Base-by-base conservation (phyloP, 164 flowering plant species). In the Akebia trifoliata region DNA sequence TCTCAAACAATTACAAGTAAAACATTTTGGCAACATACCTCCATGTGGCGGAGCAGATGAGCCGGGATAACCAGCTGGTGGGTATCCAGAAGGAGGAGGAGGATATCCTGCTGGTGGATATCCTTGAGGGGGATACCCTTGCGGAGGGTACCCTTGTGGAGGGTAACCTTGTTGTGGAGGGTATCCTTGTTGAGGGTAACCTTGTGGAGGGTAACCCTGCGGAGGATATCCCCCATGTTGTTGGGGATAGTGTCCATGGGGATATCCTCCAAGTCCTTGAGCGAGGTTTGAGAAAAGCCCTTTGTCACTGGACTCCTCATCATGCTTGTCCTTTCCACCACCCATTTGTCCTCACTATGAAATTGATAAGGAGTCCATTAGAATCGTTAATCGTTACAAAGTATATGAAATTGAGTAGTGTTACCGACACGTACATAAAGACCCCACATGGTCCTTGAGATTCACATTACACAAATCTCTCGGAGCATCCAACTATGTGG, bases 261-360 rank as follows among this genome's bases (percentile, higher is more conserved):
- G 58, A 34, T 54, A 11, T 53, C 70, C 76, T 38, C 63, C 51
- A 15, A 61, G 31, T 25, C 62, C 75, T 52, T 75, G 76, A 40
- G 61, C 70, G 26, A 61, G 65, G 51, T 65, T 52, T 46, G 78
- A 74, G 35, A 76, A 65, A 17, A 78, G 46, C 34, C 83, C 81
- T 64, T 70, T 76, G 66, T 74, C 78, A 21, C 64, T 48, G 5
- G 67, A 29, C 18, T 59, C 65, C 14, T n/a, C n/a, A n/a, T 58
- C 68, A n/a, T 70, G 68, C 59, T 73, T 63, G 67, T 76, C 81
- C 48, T 78, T 76, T 30, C 83, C 83, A 26, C 80, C 81, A 36
- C 83, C 83, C 83, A 76, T 79, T 62, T 24, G 62, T 20, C 36
- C 44, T 56, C 32, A 39, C 40, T 15, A 4, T 8, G 4, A 28